Evolutionary conservation across 805 yeast species (phyloP).

Genomic region (Teunomyces pallodes): DNA sequence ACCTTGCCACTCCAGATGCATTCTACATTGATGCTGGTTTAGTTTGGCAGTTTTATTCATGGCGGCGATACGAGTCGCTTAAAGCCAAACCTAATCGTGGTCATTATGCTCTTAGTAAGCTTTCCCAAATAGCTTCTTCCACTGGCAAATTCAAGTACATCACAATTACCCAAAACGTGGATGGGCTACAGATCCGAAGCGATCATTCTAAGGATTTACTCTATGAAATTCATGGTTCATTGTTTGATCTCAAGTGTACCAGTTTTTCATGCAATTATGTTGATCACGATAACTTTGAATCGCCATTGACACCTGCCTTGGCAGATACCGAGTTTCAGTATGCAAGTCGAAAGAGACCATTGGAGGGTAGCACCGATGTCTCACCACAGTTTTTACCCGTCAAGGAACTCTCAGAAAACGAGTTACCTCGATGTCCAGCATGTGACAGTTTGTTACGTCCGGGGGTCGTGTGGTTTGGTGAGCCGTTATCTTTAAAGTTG

Average conservation of each 20-base stretch:
- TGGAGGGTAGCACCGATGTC: slow-evolving; percentile 8
- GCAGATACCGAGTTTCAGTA: slow-evolving; percentile 38
- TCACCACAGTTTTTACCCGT: slow-evolving; percentile 50
- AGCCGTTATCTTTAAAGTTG: slow-evolving; percentile 63
- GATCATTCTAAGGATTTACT: slow-evolving; percentile 54
- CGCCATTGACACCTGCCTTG: slow-evolving; percentile 60
- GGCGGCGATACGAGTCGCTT: slow-evolving; percentile 63
- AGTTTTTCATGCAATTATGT: slow-evolving; percentile 66
- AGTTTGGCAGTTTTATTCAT: slow-evolving; percentile 87
- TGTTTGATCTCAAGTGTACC: slow-evolving; percentile 74
- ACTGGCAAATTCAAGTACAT: slow-evolving; percentile 37
- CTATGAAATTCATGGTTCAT: slow-evolving; percentile 74
- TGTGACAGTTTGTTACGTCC: slow-evolving; percentile 75
- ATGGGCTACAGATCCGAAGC: slow-evolving; percentile 68
- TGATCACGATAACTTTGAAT: slow-evolving; percentile 48
- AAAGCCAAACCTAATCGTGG: slow-evolving; percentile 71
- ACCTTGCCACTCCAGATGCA: slow-evolving; percentile 90
- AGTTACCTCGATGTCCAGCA: slow-evolving; percentile 73
- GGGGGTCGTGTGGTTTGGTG: slow-evolving; percentile 96
- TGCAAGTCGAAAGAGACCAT: slow-evolving; percentile 11
- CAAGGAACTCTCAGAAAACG: slow-evolving; percentile 44
- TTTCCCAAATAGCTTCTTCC: slow-evolving; percentile 39
- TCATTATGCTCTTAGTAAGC: slow-evolving; percentile 64
- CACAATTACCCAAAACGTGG: slow-evolving; percentile 82
- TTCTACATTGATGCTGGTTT: slow-evolving; percentile 78